Evolutionary conservation across 1,284 basidiomycete species (phyloP), one percentile per base, ranked within the genome.

Genomic region (Malassezia slooffiae): DNA sequence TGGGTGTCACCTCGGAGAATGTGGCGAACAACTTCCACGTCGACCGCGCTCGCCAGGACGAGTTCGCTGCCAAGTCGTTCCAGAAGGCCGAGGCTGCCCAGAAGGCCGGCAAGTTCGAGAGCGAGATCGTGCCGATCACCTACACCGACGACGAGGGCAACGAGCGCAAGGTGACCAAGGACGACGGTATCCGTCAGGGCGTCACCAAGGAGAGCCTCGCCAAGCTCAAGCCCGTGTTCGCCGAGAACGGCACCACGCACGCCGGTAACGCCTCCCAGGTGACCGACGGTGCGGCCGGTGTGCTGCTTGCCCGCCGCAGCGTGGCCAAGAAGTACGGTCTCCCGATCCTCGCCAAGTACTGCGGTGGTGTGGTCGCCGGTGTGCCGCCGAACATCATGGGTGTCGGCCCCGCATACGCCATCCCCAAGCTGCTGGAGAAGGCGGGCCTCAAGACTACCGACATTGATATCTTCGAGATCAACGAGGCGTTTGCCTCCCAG

Each of bases 1-100:
- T 95, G 89, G 89, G 90, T 54, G 82, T 88, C 73, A 91, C 89
- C 38, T 93, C 87, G 19, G 91, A 96, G 75, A 96, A 96, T 47
- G 90, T 96, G 52, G 86, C 88, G 16, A 72, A 75, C 33, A 77
- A 86, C 52, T 89, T 76, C 72, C 74, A 75, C 55, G 77, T 95
- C 65, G 73, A 81, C 32, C 82, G 89, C 43, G 74, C 74, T 34
- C 73, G 71, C 34, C 88, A 91, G 72, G 89, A 93, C 74, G 77
- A 75, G 38, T 93, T 91, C 61, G 81, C 88, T 8, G 86, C 87
- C 32, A 73, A 79, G 49, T 89, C 85, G 9, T 90, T 70, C 60
- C 80, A 80, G 62, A 86, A 85, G 70, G 91, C 91, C 15, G 80
- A 81, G 13, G 79, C 77, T 16, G 89, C 91, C 0, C 83, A 87